A percentile compares a stretch with the other conserved stretches of the same genome.
Conservation (phyloP, 257 asterid genomes). For the Asclepias syriaca region DNA sequence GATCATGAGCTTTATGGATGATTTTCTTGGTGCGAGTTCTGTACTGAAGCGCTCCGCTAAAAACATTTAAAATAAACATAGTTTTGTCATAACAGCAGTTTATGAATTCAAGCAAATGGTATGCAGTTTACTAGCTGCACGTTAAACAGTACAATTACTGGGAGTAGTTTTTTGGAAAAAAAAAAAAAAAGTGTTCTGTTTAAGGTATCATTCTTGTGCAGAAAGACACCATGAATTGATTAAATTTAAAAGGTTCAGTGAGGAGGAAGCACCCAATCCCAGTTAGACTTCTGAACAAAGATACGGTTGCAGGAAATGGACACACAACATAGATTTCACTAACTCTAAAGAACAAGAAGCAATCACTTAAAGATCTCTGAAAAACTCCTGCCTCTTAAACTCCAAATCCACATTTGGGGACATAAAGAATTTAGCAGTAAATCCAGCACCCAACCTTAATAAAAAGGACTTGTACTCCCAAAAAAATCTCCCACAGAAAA, state of each 20-base stretch:
- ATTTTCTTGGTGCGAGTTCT: conserved; percentile 53
- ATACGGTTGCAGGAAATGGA: too few species aligned
- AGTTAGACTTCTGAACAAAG: not conserved
- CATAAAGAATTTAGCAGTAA: not conserved
- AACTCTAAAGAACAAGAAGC: not conserved
- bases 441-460: not conserved
- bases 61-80: conserved; percentile 6
- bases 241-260: not conserved
- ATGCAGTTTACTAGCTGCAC: too few species aligned
- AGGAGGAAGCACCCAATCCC: not conserved
- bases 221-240: not conserved
- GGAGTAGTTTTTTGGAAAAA: too few species aligned
- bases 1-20: conserved; percentile 69
- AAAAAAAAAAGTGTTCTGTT: not conserved
- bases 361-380: not conserved
- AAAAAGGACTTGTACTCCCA: not conserved
- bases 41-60: conserved; percentile 52
- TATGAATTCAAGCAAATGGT: not conserved
- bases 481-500: not conserved
- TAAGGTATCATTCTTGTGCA: not conserved
- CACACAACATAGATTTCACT: too few species aligned
- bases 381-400: not conserved
- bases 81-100: not conserved
- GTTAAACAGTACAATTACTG: too few species aligned
- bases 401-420: not conserved